Percentiles rank a stretch among this genome's conserved stretches.
phyloP scores from a whole-genome alignment of 2,329 filamentous ascomycete genomes.

The Epichloe gansuensis region DNA sequence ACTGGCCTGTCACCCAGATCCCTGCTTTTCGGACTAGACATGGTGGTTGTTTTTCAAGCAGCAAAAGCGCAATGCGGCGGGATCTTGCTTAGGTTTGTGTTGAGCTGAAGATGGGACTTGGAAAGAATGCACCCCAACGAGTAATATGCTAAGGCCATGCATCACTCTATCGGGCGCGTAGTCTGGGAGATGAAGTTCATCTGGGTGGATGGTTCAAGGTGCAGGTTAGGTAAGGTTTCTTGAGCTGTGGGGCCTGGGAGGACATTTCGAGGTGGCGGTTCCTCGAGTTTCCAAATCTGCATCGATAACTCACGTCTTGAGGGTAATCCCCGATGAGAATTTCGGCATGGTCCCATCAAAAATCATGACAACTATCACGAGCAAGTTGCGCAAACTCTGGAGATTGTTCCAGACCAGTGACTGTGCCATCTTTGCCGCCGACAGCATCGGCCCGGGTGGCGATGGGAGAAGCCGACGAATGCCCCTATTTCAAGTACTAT shows the following conservation, averaged over 20 bases:
- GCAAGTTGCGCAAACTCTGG: conserved; percentile 1
- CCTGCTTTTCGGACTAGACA: background rate
- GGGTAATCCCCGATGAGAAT: background rate
- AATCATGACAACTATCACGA: background rate
- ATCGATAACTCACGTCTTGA: background rate
- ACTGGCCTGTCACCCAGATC: conserved; percentile 23
- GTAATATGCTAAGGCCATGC: no score
- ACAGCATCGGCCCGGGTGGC: conserved; percentile 3
- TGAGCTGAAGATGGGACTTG: no score
- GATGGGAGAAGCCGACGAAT: conserved; percentile 4
- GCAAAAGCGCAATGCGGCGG: no score
- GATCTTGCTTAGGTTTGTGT: no score
- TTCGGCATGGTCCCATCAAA: background rate
- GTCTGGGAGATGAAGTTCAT: background rate
- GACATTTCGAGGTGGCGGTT: no score
- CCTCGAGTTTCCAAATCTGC: no score
- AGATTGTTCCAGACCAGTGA: conserved; percentile 3
- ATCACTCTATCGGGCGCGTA: no score
- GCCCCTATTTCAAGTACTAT: conserved; percentile 3
- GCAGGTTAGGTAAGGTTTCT: background rate
- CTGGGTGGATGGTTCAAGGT: background rate
- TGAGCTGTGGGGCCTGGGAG: no score
- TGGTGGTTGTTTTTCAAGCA: background rate
- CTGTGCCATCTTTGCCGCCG: background rate
- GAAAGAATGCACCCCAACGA: no score